Base-by-base conservation (phyloP, 371 early-diverging fungal species). In the Apophysomyces sp. region DNA sequence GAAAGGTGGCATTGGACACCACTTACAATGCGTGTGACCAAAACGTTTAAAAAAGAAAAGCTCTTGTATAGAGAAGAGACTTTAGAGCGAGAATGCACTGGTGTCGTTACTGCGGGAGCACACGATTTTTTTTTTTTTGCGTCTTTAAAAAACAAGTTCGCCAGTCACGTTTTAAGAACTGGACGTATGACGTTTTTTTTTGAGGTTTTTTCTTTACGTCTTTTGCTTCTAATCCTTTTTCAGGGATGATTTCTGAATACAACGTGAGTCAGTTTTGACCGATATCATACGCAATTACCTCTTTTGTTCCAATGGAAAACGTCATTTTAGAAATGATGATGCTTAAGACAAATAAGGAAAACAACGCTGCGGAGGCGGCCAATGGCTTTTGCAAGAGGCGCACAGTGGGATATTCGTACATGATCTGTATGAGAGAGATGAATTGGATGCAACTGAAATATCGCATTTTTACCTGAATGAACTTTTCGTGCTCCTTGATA, bases 401-500 rank as follows among this genome's bases (percentile, higher is more conserved):
- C 6, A 67, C 2, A 4, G 61, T 37, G 49, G 74, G 52, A 57
- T 76, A 78, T 31, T 72, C 73, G 29, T 84, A 84, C 58, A 76
- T 71, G 49, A 86, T 73, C 78, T 82, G 71, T n/a, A 32, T 1
- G 2, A n/a, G 12, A 52, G 21, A 2, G 31, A 16, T 31, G n/a
- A 32, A n/a, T n/a, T 6, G 30, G 28, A 53, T 36, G n/a, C 21
- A 29, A 24, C 4, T 44, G 21, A 44, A 34, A 8, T 11, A 13
- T 2, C 13, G 34, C 4, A 34, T 8, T 34, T 34, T 41, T 67
- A 76, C 80, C 75, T 71, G 72, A 32, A 85, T 68, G 54, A 64
- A 57, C n/a, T 73, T 67, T 31, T 73, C 73, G 59, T 86, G 83
- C 32, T 89, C 88, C 52, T 78, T 78, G 11, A 89, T 78, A 1